phyloP scores from a whole-genome alignment of 257 asterid genomes.

The Solanum boliviense region DNA sequence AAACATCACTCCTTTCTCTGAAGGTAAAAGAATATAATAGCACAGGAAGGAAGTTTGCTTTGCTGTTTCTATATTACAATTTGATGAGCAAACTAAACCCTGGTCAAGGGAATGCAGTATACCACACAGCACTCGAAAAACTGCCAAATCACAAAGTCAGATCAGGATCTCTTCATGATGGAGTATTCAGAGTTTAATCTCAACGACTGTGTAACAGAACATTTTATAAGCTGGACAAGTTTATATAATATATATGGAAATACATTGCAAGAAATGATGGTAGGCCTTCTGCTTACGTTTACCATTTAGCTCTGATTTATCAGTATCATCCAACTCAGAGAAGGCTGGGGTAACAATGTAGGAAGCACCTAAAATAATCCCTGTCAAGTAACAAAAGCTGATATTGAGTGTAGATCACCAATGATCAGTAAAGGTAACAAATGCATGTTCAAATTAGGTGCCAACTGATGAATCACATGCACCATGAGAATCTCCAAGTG shows the following conservation, averaged over 20 bases:
- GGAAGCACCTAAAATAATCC: slow-evolving; percentile 58
- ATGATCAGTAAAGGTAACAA: background rate
- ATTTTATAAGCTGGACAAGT: background rate
- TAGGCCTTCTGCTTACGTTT: slow-evolving; percentile 34
- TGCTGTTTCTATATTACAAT: slow-evolving; percentile 66
- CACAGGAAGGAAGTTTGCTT: slow-evolving; percentile 57
- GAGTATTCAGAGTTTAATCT: background rate
- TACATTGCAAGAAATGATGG: background rate
- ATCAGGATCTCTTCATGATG: slow-evolving; percentile 1
- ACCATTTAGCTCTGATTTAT: slow-evolving; percentile 36
- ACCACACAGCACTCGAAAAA: slow-evolving; percentile 64
- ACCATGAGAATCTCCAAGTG: background rate
- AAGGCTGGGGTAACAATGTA: slow-evolving; percentile 53
- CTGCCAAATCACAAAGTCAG: slow-evolving; percentile 35
- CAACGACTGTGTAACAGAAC: background rate
- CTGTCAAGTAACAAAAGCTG: slow-evolving; percentile 31
- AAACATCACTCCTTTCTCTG: slow-evolving; percentile 80
- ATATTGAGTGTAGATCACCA: background rate
- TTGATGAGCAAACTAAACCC: slow-evolving; percentile 85
- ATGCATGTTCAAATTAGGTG: background rate
- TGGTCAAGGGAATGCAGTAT: slow-evolving; percentile 71
- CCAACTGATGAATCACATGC: slow-evolving; percentile 1
- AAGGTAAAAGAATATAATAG: slow-evolving; percentile 84
- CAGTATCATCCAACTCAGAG: slow-evolving; percentile 40
- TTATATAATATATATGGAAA: background rate